Base-by-base conservation (phyloP, 495 filamentous ascomycete species). In the Penicillium bovifimosum region DNA sequence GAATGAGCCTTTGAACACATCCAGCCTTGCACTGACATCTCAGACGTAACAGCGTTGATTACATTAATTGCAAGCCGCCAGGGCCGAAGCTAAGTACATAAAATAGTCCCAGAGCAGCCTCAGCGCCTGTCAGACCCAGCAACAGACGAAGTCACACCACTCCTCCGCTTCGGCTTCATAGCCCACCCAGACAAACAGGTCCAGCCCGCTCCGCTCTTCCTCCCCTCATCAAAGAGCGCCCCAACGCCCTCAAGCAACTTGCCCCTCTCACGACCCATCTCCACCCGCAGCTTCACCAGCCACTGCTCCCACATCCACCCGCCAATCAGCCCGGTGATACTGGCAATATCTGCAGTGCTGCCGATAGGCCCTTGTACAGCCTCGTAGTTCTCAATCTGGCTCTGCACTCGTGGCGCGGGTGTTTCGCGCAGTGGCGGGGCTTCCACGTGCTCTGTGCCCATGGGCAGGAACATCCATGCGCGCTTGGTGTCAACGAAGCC, bases 261-360 rank as follows among this genome's bases (percentile, higher is more conserved):
- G 53, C 83, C 75, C 31, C 74, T 71, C 31, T 82, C 82, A 9
- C 81, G 80, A 6, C 86, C 86, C 77, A 87, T 90, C 74, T 96
- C 91, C 64, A 83, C 77, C 67, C 91, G 85, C 61, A 91, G 72
- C 69, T 86, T 89, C 54, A 96, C 63, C 68, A 96, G 79, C 93
- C 93, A 97, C 68, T 88, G 86, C 79, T 97, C 93, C 92, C 92
- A 98, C 58, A 85, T 80, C 90, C 92, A 95, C 24, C 85, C 82
- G 10, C 91, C 93, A 5, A 95, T 81, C 14, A 96, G 61, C 6
- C 90, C 90, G 0, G 89, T 84, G 42, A 96, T 74, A 51, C 77
- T 82, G 1, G 90, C 88, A 17, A 81, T 81, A 57, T 86, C 82
- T 18, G 82, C 81, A 0, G 87, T 87, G 43, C 82, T 87, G 2